Conservation (phyloP, 2,329 filamentous ascomycete species). For the Talaromyces marneffei region DNA sequence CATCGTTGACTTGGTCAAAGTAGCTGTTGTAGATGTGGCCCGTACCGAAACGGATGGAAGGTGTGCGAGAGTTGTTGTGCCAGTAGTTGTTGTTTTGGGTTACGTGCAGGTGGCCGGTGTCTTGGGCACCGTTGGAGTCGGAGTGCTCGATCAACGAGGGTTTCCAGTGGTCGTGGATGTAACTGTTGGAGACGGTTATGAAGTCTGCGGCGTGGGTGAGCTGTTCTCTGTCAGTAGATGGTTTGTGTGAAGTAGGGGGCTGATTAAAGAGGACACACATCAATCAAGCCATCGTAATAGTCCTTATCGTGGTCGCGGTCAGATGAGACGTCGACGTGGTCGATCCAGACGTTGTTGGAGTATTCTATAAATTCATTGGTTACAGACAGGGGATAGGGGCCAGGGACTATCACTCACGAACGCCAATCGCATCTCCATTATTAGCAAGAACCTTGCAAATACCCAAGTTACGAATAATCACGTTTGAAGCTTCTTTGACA, state of each 20-base stretch:
- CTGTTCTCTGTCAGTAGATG: conserved; percentile 9
- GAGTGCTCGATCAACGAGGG: conserved; percentile 44
- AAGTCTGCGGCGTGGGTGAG: conserved; percentile 59
- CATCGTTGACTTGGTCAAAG: background rate
- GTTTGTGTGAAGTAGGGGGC: too few species aligned
- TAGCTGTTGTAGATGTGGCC: background rate
- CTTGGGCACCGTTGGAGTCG: background rate
- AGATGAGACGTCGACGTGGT: background rate
- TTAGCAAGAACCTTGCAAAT: background rate
- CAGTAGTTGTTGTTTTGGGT: background rate
- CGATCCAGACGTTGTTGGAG: background rate
- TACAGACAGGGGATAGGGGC: too few species aligned
- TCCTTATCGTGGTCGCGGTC: background rate
- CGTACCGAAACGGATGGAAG: background rate
- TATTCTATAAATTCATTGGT: background rate
- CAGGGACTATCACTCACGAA: too few species aligned
- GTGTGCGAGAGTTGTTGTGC: background rate
- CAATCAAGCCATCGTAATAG: background rate
- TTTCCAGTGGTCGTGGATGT: conserved; percentile 57
- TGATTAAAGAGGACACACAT: background rate
- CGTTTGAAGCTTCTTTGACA: background rate
- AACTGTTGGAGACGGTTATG: conserved; percentile 47
- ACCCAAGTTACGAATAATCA: background rate
- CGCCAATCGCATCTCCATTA: background rate
- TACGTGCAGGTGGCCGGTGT: background rate